These are phyloP conservation scores for Erysimum cheiranthoides DNA, from an alignment of 345 rosid species.

Conservation along the genomic window DNA sequence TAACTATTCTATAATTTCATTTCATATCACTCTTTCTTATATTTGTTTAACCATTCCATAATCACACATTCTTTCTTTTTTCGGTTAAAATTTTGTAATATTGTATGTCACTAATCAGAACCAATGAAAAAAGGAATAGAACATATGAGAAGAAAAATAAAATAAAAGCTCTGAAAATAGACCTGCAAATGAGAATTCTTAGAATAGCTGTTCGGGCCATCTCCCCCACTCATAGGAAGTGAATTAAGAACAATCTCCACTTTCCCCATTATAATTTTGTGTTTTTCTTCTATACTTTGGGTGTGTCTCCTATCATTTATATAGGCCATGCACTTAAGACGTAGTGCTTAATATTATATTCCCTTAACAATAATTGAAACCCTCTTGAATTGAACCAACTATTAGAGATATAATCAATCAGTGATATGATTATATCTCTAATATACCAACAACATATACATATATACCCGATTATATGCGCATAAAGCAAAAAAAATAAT, in stretches of 20 bases:
- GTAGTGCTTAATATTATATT: slow-evolving; percentile 26
- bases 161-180: not conserved
- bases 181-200: slow-evolving; percentile 65
- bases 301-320: slow-evolving; percentile 32
- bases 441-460: not conserved
- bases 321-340: slow-evolving; percentile 30
- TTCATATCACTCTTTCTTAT: too few relatives aligned
- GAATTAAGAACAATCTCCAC: slow-evolving; percentile 43
- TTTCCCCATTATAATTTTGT: slow-evolving; percentile 26
- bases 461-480: not conserved
- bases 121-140: not conserved
- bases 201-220: slow-evolving; percentile 60
- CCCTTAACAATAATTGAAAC: slow-evolving; percentile 19
- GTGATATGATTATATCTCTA: too few relatives aligned
- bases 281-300: slow-evolving; percentile 24
- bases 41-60: too few relatives aligned
- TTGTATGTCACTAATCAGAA: too few relatives aligned
- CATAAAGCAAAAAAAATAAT: not conserved
- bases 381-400: not conserved
- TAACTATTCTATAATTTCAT: too few relatives aligned
- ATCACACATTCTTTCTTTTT: too few relatives aligned
- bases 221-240: slow-evolving; percentile 58
- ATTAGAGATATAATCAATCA: too few relatives aligned
- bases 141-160: not conserved
- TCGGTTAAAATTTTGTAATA: too few relatives aligned